Percentiles rank a stretch among this genome's conserved stretches.
phyloP scores from a whole-genome alignment of 2,329 filamentous ascomycete species.

The Phyllosticta citrichinensis region DNA sequence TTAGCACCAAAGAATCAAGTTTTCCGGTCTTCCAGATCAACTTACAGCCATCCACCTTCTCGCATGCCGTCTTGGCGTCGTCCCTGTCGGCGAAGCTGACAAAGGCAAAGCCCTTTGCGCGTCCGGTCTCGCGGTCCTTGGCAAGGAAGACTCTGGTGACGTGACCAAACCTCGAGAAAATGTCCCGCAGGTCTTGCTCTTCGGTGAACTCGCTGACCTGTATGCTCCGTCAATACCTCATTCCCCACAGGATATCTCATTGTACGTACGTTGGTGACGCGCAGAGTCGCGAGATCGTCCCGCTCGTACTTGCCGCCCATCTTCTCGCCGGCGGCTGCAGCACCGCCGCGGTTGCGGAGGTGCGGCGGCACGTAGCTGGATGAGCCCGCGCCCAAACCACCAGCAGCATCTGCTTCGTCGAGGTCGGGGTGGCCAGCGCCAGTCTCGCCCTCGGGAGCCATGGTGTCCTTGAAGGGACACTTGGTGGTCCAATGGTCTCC shows the following conservation, averaged over 20 bases:
- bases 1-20: neutral
- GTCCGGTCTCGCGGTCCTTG: constrained; percentile 91
- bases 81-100: constrained; percentile 88
- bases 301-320: constrained; percentile 93
- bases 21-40: neutral
- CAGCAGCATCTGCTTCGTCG: constrained; percentile 37
- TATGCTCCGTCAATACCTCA: constrained; percentile 9
- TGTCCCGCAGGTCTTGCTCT: constrained; percentile 86
- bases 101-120: constrained; percentile 98
- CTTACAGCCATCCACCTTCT: constrained; percentile 85
- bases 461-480: constrained; percentile 99
- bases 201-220: constrained; percentile 95
- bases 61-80: constrained; percentile 85
- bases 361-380: constrained; percentile 93
- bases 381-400: constrained; percentile 53
- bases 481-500: constrained; percentile 98
- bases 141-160: constrained; percentile 96
- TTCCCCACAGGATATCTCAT: neutral
- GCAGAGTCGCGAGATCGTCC: constrained; percentile 90
- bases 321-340: constrained; percentile 56
- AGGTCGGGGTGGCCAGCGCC: constrained; percentile 38
- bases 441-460: constrained; percentile 63
- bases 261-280: constrained; percentile 73
- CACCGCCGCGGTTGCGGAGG: constrained; percentile 68
- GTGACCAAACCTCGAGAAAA: constrained; percentile 95